These are phyloP conservation scores for Brassica napus DNA, from an alignment of 345 rosid genomes.

Conservation along the genomic window Da-Ae NC_063447.1:4571501-4572000, in stretches of 20 bases:
- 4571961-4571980: constrained; percentile 43
- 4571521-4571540: constrained; percentile 91
- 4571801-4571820: constrained; percentile 49
- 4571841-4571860: constrained; percentile 97
- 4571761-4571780: constrained; percentile 91
- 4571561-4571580: constrained; percentile 62
- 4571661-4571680: constrained; percentile 64
- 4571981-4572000: constrained; percentile 21
- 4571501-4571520: constrained; percentile 73
- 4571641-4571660: constrained; percentile 78
- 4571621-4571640: constrained; percentile 88
- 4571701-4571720: constrained; percentile 49
- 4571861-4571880: constrained; percentile 70
- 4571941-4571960: constrained; percentile 87
- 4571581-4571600: constrained; percentile 24
- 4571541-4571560: constrained; percentile 96
- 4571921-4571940: constrained; percentile 79
- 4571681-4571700: constrained; percentile 64
- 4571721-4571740: constrained; percentile 80
- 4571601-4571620: constrained; percentile 3
- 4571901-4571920: constrained; percentile 76
- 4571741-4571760: constrained; percentile 87
- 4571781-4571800: constrained; percentile 75
- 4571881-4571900: constrained; percentile 65
- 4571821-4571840: constrained; percentile 76